Conservation (phyloP, 2,329 filamentous ascomycete species). For the Coniella lustricola region DNA sequence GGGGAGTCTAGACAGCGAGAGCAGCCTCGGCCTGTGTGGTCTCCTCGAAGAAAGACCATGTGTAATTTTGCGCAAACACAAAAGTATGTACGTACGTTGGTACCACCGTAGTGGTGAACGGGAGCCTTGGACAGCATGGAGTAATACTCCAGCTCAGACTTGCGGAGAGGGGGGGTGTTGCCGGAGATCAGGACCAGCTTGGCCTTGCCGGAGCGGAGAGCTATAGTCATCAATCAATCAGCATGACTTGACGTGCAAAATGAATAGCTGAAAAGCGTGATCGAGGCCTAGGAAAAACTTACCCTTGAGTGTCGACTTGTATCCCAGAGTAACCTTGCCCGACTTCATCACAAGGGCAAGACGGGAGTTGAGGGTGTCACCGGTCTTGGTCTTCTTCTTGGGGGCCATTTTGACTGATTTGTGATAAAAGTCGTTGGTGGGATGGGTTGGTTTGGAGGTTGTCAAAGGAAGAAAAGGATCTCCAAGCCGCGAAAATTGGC, state of each 20-base stretch:
- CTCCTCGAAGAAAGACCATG: slow-evolving; percentile 14
- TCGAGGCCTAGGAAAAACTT: slow-evolving; percentile 4
- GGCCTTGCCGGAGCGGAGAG: slow-evolving; percentile 89
- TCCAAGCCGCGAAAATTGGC: not conserved
- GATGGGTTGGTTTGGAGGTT: slow-evolving; percentile 16
- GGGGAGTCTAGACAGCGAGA: slow-evolving; percentile 17
- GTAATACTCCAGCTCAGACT: slow-evolving; percentile 96
- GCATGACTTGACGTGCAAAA: too few relatives aligned
- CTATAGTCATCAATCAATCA: slow-evolving; percentile 55
- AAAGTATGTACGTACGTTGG: slow-evolving; percentile 77
- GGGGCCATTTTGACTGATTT: slow-evolving; percentile 54
- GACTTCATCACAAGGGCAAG: slow-evolving; percentile 58
- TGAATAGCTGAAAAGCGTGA: too few relatives aligned
- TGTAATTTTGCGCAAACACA: slow-evolving; percentile 1
- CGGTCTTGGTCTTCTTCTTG: slow-evolving; percentile 79
- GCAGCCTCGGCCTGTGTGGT: not conserved
- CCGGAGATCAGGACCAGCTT: slow-evolving; percentile 89
- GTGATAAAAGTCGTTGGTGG: slow-evolving; percentile 18
- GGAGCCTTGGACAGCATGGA: slow-evolving; percentile 87
- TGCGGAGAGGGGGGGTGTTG: slow-evolving; percentile 96
- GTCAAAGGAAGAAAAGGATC: slow-evolving; percentile 1
- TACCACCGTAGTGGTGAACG: slow-evolving; percentile 96
- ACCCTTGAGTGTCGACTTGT: slow-evolving; percentile 62
- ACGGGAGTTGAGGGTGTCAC: slow-evolving; percentile 61
- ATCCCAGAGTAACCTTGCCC: slow-evolving; percentile 79